Base-by-base conservation (phyloP, 805 yeast genomes). In the Yarrowia hollandica region DNA sequence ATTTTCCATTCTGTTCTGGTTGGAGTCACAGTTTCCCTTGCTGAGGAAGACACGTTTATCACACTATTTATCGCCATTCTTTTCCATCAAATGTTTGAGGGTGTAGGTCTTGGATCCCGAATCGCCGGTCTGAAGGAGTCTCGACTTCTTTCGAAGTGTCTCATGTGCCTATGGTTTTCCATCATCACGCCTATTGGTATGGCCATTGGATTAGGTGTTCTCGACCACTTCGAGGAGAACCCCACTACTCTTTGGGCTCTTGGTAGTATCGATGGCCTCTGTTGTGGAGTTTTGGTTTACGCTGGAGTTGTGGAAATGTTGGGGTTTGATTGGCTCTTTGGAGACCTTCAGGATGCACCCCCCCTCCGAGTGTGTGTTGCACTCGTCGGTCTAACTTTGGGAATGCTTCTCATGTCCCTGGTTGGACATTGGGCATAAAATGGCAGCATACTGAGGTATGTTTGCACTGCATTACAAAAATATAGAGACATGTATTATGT, bases 1-100 rank as follows among this genome's bases (percentile, higher is more conserved):
- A 72, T 89, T 28, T 86, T 88, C 76, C 96, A 89, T 72, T 89
- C 96, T 3, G 81, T 89, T 2, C 87, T 89, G 66, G 79, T 89
- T 60, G 96, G 96, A 22, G 75, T 89, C 55, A 79, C 94, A 0
- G 75, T 88, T 44, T 88, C 94, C 1, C 86, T 86, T 15, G 76
- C 94, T 4, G 94, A 91, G 50, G 85, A 82, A 2, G 92, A 86
- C 68, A 85, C 82, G 64, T 88, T 88, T 68, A 79, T 75, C 61
- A 79, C 88, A 5, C 74, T 88, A 52, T 88, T 85, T 70, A 79
- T 85, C 62, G 96, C 73, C 25, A 61, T 73, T 12, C 67, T 68
- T 4, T 67, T 73, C 62, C 76, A 89, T 69, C 96, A 88, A 72
- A 77, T 84, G 76, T 88, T 88, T 68, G 96, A 88, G 73, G 96